Conservation (phyloP, 2,329 filamentous ascomycete genomes). For the Calycina marina region DNA sequence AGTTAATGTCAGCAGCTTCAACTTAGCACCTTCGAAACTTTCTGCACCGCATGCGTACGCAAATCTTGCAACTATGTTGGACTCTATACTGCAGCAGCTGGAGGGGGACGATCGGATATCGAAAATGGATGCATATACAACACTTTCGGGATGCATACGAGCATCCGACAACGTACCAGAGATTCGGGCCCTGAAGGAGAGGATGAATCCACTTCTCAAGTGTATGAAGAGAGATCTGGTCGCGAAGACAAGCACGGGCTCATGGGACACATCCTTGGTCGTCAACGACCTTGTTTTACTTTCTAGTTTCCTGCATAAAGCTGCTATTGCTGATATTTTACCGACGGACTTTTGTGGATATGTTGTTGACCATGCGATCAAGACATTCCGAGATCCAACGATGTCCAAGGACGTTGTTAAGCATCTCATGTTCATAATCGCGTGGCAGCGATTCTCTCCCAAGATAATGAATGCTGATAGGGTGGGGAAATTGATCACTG, state of each 20-base stretch:
- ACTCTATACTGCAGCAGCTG: constrained; percentile 71
- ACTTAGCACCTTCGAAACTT: constrained; percentile 10
- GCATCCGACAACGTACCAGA: constrained; percentile 74
- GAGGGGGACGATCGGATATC: constrained; percentile 57
- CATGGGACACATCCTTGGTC: constrained; percentile 52
- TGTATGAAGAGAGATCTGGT: constrained; percentile 75
- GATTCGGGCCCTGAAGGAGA: constrained; percentile 53
- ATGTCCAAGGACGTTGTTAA: constrained; percentile 66
- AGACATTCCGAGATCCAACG: constrained; percentile 51
- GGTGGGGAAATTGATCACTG: constrained; percentile 53
- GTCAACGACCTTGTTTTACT: constrained; percentile 68
- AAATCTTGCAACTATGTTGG: constrained; percentile 65
- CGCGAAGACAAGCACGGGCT: constrained; percentile 39
- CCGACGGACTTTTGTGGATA: constrained; percentile 67
- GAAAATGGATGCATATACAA: constrained; percentile 75
- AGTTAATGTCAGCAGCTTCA: background rate
- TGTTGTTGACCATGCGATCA: constrained; percentile 68
- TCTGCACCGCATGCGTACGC: constrained; percentile 24
- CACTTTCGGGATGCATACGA: constrained; percentile 60
- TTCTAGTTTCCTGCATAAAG: constrained; percentile 60
- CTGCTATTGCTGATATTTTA: constrained; percentile 54
- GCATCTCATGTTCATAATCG: constrained; percentile 67
- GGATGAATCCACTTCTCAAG: constrained; percentile 62
- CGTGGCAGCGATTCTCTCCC: constrained; percentile 61
- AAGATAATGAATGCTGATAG: constrained; percentile 62